Percentiles rank a stretch among this genome's conserved stretches.
phyloP scores from a whole-genome alignment of 768 basidiomycete species.

The Kwoniella bestiolae region DNA sequence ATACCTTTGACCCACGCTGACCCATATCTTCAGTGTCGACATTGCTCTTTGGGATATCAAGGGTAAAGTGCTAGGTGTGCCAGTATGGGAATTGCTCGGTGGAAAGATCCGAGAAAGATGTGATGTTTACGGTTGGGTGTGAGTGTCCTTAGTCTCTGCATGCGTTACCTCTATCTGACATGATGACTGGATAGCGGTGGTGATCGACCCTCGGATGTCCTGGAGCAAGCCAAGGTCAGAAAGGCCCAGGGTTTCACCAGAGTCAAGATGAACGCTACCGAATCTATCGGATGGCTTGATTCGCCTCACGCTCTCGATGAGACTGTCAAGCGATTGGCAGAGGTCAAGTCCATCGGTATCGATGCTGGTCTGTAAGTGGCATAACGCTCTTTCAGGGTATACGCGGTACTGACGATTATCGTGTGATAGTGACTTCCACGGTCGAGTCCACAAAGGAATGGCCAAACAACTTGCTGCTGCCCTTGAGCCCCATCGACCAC shows the following conservation, averaged over 20 bases:
- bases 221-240: slow-evolving; percentile 53
- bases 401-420: not conserved
- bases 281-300: slow-evolving; percentile 54
- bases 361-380: slow-evolving; percentile 52
- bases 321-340: slow-evolving; percentile 51
- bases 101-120: slow-evolving; percentile 68
- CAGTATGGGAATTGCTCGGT: slow-evolving; percentile 69
- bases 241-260: slow-evolving; percentile 55
- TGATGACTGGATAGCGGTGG: slow-evolving; percentile 33
- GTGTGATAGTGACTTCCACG: slow-evolving; percentile 51
- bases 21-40: slow-evolving; percentile 28
- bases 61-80: slow-evolving; percentile 73
- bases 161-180: slow-evolving; percentile 48
- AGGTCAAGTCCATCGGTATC: slow-evolving; percentile 52
- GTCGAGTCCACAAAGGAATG: slow-evolving; percentile 55
- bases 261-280: slow-evolving; percentile 54
- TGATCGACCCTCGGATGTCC: slow-evolving; percentile 52
- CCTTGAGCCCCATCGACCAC: slow-evolving; percentile 53
- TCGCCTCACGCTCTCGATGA: slow-evolving; percentile 53
- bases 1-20: slow-evolving; percentile 22
- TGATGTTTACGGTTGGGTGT: slow-evolving; percentile 49
- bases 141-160: slow-evolving; percentile 17
- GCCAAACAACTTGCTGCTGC: slow-evolving; percentile 53
- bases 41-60: slow-evolving; percentile 68
- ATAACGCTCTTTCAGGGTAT: not conserved